A percentile compares a stretch with the other conserved stretches of the same genome.
Conservation (phyloP, 257 asterid genomes). For the Vinca minor region DNA sequence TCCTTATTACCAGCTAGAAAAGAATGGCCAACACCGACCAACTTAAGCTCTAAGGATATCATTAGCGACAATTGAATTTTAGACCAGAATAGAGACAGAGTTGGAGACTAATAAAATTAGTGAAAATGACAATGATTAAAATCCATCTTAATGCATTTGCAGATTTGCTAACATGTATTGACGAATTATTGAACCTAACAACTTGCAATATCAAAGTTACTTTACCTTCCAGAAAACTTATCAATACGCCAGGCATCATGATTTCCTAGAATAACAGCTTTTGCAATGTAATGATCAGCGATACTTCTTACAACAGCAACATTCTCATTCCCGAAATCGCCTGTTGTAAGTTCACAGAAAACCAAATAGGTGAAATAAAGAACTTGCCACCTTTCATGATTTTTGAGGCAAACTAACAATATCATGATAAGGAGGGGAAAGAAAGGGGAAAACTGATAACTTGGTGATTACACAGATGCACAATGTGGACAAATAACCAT, state of each 20-base stretch:
- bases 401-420: slow-evolving; percentile 13
- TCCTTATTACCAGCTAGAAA: too few species aligned
- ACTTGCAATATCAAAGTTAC: too few species aligned
- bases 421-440: slow-evolving; percentile 2
- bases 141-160: too few species aligned
- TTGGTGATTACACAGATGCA: neutral
- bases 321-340: slow-evolving; percentile 97
- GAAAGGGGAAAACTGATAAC: neutral
- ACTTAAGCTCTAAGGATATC: too few species aligned
- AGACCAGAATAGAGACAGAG: too few species aligned
- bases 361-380: slow-evolving; percentile 17
- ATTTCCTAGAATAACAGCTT: slow-evolving; percentile 86
- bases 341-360: slow-evolving; percentile 35
- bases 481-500: slow-evolving; percentile 13
- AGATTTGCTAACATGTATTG: too few species aligned
- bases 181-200: too few species aligned
- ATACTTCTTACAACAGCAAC: slow-evolving; percentile 65
- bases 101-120: too few species aligned
- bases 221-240: slow-evolving; percentile 56
- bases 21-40: too few species aligned
- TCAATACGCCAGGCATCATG: slow-evolving; percentile 91
- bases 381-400: slow-evolving; percentile 9
- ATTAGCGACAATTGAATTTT: too few species aligned
- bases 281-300: slow-evolving; percentile 53
- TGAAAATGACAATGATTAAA: too few species aligned